Evolutionary conservation across 371 early-diverging fungal species (phyloP).

Genomic region (Mortierella sp.): DNA sequence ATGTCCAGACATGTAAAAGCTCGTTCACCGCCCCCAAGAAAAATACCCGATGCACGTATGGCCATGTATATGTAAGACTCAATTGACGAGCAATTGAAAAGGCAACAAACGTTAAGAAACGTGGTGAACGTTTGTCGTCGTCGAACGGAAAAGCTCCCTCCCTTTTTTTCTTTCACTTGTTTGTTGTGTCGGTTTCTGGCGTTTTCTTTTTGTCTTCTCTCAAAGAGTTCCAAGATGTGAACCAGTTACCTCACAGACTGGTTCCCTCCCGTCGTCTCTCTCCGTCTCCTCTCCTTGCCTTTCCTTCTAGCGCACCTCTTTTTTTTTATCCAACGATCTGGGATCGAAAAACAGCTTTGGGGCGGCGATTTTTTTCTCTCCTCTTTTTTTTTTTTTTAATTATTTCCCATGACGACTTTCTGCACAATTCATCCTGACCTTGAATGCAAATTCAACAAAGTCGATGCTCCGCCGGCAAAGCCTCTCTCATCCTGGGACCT

Average conservation of each 20-base stretch:
- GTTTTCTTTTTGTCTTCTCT: no score
- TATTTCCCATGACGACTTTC: slow-evolving; percentile 3
- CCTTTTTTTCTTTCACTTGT: no score
- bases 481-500: neutral
- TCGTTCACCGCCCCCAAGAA: neutral
- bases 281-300: no score
- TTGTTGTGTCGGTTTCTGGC: no score
- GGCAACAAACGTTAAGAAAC: no score
- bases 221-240: no score
- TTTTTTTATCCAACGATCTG: neutral
- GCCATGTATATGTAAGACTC: neutral
- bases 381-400: neutral
- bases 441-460: neutral
- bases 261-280: no score
- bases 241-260: neutral
- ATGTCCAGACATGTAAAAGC: no score
- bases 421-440: neutral
- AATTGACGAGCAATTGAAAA: no score
- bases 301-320: neutral
- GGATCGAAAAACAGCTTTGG: slow-evolving; percentile 14
- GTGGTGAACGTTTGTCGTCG: no score
- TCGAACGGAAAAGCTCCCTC: no score
- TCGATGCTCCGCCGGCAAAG: slow-evolving; percentile 6
- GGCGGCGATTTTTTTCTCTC: slow-evolving; percentile 11
- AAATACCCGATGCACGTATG: neutral